Percentiles rank a stretch among this genome's conserved stretches.
phyloP scores from a whole-genome alignment of 305 asterid genomes.

The Andrographis paniculata region DNA sequence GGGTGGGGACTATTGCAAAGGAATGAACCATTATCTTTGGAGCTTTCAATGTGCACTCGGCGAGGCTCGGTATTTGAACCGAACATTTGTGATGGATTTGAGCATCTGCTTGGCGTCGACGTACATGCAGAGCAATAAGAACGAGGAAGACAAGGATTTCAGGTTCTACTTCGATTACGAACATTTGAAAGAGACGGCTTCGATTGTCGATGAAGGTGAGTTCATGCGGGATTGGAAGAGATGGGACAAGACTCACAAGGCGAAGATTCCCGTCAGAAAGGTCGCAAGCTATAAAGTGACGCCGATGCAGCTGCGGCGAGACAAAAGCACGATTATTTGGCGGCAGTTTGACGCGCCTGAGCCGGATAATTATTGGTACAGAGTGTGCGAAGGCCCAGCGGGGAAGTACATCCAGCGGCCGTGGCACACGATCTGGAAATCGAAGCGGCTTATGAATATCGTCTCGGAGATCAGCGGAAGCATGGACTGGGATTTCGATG shows the following conservation, averaged over 20 bases:
- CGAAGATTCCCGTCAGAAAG: slow-evolving; percentile 47
- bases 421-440: slow-evolving; percentile 64
- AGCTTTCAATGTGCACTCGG: slow-evolving; percentile 80
- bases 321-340: slow-evolving; percentile 54
- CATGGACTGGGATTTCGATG: slow-evolving; percentile 69
- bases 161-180: slow-evolving; percentile 81
- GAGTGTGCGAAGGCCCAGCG: slow-evolving; percentile 81
- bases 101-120: slow-evolving; percentile 60
- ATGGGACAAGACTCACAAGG: slow-evolving; percentile 53
- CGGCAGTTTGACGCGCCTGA: slow-evolving; percentile 73
- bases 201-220: slow-evolving; percentile 51
- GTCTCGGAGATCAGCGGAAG: slow-evolving; percentile 54
- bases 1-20: slow-evolving; percentile 86
- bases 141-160: slow-evolving; percentile 84
- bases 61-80: slow-evolving; percentile 80
- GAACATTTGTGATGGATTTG: slow-evolving; percentile 74
- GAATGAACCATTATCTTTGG: slow-evolving; percentile 74
- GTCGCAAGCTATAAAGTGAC: slow-evolving; percentile 61
- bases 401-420: slow-evolving; percentile 52
- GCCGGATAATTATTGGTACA: slow-evolving; percentile 79
- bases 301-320: slow-evolving; percentile 52
- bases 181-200: slow-evolving; percentile 62
- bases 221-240: slow-evolving; percentile 77
- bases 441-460: slow-evolving; percentile 57
- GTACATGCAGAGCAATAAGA: slow-evolving; percentile 53